A percentile compares a stretch with the other conserved stretches of the same genome.
These are phyloP conservation scores for Raffaelea deltoideospora DNA, from an alignment of 2,329 filamentous ascomycete genomes.

Conservation along the genomic window DNA sequence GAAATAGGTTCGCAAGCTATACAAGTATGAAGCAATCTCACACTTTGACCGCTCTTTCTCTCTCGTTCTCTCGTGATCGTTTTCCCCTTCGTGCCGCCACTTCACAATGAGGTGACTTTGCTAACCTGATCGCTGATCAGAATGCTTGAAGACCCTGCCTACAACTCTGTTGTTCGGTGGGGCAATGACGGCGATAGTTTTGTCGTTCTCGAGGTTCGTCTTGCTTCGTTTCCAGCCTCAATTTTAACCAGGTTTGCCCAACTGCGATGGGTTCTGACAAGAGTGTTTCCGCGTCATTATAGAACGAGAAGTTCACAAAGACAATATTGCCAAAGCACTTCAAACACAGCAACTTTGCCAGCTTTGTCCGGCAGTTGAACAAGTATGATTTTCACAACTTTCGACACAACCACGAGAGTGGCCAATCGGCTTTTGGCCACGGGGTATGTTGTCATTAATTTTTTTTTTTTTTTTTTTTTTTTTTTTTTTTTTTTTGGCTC, in stretches of 20 bases:
- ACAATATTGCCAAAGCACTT: conserved; percentile 95
- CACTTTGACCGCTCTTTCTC: conserved; percentile 5
- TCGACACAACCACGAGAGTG: conserved; percentile 74
- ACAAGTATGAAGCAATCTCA: conserved; percentile 52
- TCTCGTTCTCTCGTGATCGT: background rate
- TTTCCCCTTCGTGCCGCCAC: background rate
- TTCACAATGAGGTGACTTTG: too few species aligned
- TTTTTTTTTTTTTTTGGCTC: background rate
- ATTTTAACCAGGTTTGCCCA: background rate
- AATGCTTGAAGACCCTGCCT: conserved; percentile 92
- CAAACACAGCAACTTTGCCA: conserved; percentile 97
- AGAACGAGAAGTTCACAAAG: conserved; percentile 98
- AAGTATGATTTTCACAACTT: conserved; percentile 99
- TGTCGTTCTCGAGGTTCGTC: conserved; percentile 79
- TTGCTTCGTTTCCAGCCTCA: background rate
- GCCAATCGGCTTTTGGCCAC: conserved; percentile 65
- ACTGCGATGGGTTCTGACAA: conserved; percentile 2
- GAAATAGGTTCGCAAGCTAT: conserved; percentile 81
- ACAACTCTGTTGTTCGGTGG: conserved; percentile 89
- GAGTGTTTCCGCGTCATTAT: conserved; percentile 5
- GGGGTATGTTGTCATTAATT: conserved; percentile 38
- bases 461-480: conserved; percentile 7
- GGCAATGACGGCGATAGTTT: conserved; percentile 91
- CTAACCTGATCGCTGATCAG: conserved; percentile 28
- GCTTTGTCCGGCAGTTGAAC: conserved; percentile 88